phyloP scores from a whole-genome alignment of 1,284 basidiomycete genomes.

The Rhizoctonia solani region DNA sequence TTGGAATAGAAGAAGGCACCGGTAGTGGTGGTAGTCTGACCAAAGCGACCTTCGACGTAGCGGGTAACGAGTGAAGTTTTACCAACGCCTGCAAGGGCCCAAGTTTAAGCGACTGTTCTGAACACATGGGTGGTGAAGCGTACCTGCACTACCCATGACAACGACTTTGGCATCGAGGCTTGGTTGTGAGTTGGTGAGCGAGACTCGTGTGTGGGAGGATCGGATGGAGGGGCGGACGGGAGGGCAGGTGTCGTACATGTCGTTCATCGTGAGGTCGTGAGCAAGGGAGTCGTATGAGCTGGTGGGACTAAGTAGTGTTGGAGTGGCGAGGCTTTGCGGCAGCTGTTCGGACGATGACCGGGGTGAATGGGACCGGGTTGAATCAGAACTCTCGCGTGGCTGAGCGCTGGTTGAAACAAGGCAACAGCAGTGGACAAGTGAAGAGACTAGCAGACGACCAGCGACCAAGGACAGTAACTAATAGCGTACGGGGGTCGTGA shows the following conservation, averaged over 20 bases:
- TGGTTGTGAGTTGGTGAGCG: slow-evolving; percentile 8
- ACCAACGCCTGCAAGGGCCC: slow-evolving; percentile 69
- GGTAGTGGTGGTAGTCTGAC: slow-evolving; percentile 87
- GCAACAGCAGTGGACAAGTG: background rate
- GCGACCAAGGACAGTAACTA: background rate
- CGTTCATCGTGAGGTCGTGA: slow-evolving; percentile 26
- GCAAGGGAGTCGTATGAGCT: too few species aligned
- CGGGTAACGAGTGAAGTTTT: slow-evolving; percentile 94
- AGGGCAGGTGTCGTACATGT: slow-evolving; percentile 25
- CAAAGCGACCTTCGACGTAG: slow-evolving; percentile 90
- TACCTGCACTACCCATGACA: slow-evolving; percentile 93
- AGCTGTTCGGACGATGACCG: background rate
- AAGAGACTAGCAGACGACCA: background rate
- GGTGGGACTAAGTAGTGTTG: background rate
- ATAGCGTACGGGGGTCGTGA: slow-evolving; percentile 26
- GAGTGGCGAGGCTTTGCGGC: background rate
- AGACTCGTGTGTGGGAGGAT: slow-evolving; percentile 19
- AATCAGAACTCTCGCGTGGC: background rate
- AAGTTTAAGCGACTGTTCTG: background rate
- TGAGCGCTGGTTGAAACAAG: background rate
- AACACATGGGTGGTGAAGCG: slow-evolving; percentile 40
- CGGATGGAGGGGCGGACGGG: slow-evolving; percentile 4
- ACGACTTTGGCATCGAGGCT: slow-evolving; percentile 96
- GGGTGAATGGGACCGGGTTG: background rate
- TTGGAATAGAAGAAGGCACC: slow-evolving; percentile 95